phyloP scores from a whole-genome alignment of 345 rosid species.

The Eucalyptus cladocalyx region DNA sequence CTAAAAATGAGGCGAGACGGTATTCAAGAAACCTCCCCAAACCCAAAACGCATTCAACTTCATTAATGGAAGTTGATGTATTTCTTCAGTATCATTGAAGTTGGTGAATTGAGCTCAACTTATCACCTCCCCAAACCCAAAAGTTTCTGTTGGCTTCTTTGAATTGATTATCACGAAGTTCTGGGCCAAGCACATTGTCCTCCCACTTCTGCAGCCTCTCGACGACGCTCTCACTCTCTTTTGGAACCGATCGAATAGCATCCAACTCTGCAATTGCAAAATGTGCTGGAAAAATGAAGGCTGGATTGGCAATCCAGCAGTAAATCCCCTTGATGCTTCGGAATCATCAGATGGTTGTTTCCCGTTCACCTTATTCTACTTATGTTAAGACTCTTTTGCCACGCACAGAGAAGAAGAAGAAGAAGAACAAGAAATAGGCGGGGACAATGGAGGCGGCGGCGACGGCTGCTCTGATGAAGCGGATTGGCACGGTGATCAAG shows the following conservation, averaged over 20 bases:
- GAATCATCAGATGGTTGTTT: constrained; percentile 29
- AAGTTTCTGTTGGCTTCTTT: no score
- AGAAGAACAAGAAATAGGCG: background rate
- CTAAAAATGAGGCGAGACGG: no score
- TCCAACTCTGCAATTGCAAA: constrained; percentile 45
- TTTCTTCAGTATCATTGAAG: no score
- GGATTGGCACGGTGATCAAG: constrained; percentile 34
- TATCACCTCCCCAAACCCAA: no score
- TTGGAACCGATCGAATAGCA: constrained; percentile 43
- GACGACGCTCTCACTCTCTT: constrained; percentile 62
- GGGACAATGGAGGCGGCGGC: background rate
- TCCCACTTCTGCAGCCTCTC: constrained; percentile 68
- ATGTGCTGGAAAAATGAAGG: constrained; percentile 32
- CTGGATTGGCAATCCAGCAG: constrained; percentile 41
- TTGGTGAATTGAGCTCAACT: constrained; percentile 8
- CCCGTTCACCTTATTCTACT: constrained; percentile 24
- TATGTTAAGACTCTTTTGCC: constrained; percentile 8
- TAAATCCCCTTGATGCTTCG: background rate
- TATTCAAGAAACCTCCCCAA: no score
- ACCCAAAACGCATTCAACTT: no score
- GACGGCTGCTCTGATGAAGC: constrained; percentile 1
- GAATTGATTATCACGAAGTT: constrained; percentile 64
- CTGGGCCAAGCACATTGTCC: constrained; percentile 50
- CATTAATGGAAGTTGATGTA: no score
- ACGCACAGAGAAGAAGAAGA: background rate